phyloP scores from a whole-genome alignment of 345 rosid genomes.

The Eucalyptus sideroxylon region DNA sequence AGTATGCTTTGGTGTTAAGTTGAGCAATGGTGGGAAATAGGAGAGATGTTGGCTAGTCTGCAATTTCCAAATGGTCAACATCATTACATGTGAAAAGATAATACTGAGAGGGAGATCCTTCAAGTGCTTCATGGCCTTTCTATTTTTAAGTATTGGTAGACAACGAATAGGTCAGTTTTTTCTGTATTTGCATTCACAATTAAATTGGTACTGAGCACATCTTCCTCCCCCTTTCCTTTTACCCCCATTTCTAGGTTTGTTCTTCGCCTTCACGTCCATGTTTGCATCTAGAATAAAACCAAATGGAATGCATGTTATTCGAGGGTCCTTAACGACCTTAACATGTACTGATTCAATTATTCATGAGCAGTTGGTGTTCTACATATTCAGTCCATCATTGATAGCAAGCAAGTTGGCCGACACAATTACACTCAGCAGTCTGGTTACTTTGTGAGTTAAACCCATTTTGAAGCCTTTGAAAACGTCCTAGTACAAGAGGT shows the following conservation, averaged over 20 bases:
- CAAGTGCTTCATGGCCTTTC: not conserved
- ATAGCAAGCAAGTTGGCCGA: slow-evolving; percentile 10
- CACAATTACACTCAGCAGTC: not conserved
- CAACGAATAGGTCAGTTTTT: not conserved
- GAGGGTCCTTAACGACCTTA: not conserved
- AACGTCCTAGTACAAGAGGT: not conserved
- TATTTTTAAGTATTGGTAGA: not conserved
- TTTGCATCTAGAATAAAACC: not conserved
- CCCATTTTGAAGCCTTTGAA: not conserved
- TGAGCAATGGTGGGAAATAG: not conserved
- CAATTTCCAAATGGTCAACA: not conserved
- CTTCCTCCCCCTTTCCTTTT: not conserved
- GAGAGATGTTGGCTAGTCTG: not conserved
- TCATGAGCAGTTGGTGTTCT: slow-evolving; percentile 12
- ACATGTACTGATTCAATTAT: not conserved
- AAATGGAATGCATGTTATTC: not conserved
- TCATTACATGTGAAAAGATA: not conserved
- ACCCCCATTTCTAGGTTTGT: not conserved
- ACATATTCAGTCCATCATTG: slow-evolving; percentile 13
- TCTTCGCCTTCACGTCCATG: not conserved
- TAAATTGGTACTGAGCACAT: not conserved
- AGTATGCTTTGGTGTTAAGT: not conserved
- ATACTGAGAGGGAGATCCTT: not conserved
- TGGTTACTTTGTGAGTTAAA: slow-evolving; percentile 14
- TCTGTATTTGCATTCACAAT: not conserved